Base-by-base conservation (phyloP, 2,329 filamentous ascomycete genomes). In the Xylariaceae sp. region DNA sequence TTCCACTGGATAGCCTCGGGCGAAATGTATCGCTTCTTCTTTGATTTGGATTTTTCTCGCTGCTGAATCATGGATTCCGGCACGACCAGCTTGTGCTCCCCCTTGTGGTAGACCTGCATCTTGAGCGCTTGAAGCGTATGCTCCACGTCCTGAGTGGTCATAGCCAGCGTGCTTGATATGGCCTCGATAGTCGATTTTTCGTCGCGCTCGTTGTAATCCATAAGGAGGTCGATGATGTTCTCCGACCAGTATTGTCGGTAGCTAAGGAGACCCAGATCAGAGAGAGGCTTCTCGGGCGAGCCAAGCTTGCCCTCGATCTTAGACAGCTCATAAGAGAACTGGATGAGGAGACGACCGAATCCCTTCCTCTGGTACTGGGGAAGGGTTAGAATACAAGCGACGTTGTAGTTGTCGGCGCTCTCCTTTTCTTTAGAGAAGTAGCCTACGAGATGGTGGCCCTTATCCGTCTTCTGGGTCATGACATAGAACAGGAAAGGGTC, bases 371-470 rank as follows among this genome's bases (percentile, higher is more conserved):
- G 93, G 58, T 94, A 97, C 64, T 98, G 94, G 0, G 93, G 93
- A 3, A 98, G 75, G 0, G 93, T 98, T 48, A 98, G 74, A 64
- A 98, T 98, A 78, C 94, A 98, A 4, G 93, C 94, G 23, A 98
- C 85, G 63, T 98, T 98, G 77, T 97, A 98, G 22, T 88, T 89
- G 59, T 98, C 94, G 0, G 90, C 90, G 32, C 86, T 92, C 67
- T 98, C 93, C 58, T 98, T 98, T 67, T 98, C 93, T 65, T 98
- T 98, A 45, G 88, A 95, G 67, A 98, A 98, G 64, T 96, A 98
- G n/a, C 93, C 93, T n/a, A 98, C 88, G 40, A 98, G 79, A 62
- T 97, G 93, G 59, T 86, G 93, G 12, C 93, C 93, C 58, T 90
- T 85, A 40, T 95, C 89, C 53, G 91, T 88, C 55, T 87, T 83